Conservation (phyloP, 2,329 filamentous ascomycete genomes). For the Diaporthe vexans region DNA sequence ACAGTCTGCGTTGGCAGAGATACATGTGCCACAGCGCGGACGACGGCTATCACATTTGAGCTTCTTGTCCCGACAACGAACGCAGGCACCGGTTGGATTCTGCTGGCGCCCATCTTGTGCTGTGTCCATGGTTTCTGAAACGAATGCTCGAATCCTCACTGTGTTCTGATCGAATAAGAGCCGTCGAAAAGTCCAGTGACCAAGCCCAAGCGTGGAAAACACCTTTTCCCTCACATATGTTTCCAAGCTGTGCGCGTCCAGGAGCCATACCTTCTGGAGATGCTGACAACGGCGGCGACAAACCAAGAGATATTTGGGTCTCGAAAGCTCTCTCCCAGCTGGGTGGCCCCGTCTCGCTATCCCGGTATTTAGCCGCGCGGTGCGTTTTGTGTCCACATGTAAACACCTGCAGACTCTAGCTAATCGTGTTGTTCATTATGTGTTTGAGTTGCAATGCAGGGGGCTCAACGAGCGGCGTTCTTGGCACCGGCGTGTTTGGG, state of each 20-base stretch:
- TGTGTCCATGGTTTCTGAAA: not conserved
- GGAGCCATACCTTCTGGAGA: not conserved
- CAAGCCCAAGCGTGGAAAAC: not conserved
- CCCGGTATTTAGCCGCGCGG: not conserved
- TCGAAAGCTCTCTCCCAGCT: not conserved
- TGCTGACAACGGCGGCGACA: not conserved
- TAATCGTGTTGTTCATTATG: no score
- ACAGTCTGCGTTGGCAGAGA: not conserved
- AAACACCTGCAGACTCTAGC: no score
- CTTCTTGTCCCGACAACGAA: constrained; percentile 2
- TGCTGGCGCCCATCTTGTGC: not conserved
- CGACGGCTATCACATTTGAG: not conserved
- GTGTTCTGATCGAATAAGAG: not conserved
- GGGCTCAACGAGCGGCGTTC: no score
- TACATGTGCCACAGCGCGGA: not conserved
- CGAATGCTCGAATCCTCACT: not conserved
- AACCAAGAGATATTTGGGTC: not conserved
- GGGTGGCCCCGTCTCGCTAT: not conserved
- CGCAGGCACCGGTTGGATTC: not conserved
- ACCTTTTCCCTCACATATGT: not conserved
- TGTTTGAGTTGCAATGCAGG: no score
- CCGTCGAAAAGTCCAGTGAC: not conserved
- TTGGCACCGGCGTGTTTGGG: not conserved
- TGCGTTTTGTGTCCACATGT: not conserved
- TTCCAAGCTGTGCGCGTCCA: not conserved